A percentile compares a stretch with the other conserved stretches of the same genome.
These are phyloP conservation scores for Royoungia palumana DNA, from an alignment of 768 basidiomycete genomes.

Conservation along the genomic window DNA sequence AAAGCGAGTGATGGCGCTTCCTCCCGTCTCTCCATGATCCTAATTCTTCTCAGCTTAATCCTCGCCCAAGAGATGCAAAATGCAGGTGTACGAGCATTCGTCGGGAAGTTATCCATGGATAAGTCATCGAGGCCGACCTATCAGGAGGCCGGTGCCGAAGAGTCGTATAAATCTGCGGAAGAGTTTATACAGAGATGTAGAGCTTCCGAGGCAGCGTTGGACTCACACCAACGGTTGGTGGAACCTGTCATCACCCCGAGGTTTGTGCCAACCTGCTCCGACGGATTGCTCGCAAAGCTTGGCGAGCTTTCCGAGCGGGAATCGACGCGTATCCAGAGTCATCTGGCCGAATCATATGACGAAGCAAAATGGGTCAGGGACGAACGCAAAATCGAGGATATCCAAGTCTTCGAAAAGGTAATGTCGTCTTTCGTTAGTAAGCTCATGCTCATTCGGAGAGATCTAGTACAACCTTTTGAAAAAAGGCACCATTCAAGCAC, in stretches of 20 bases:
- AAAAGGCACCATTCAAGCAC: constrained; percentile 72
- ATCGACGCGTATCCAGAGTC: constrained; percentile 68
- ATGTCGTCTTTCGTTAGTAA: not conserved
- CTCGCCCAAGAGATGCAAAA: constrained; percentile 71
- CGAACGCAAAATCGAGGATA: constrained; percentile 61
- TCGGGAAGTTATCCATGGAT: constrained; percentile 94
- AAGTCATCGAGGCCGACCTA: constrained; percentile 70
- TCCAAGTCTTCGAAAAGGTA: constrained; percentile 73
- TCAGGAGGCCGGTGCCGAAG: constrained; percentile 52
- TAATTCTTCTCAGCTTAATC: constrained; percentile 51
- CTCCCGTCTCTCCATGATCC: not conserved
- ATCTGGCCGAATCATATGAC: constrained; percentile 77
- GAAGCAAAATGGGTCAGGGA: constrained; percentile 68
- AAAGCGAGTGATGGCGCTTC: constrained; percentile 51
- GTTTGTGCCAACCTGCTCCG: constrained; percentile 86
- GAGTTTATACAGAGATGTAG: constrained; percentile 56
- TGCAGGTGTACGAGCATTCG: constrained; percentile 71
- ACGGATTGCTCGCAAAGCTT: constrained; percentile 62
- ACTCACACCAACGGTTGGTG: constrained; percentile 50
- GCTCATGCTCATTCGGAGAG: constrained; percentile 6
- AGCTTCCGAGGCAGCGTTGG: constrained; percentile 38
- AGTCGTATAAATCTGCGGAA: constrained; percentile 48
- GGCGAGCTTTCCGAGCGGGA: constrained; percentile 48
- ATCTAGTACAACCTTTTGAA: constrained; percentile 59
- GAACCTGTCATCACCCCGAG: constrained; percentile 86